phyloP scores from a whole-genome alignment of 2,329 filamentous ascomycete species.

The Madurella mycetomatis region DNA sequence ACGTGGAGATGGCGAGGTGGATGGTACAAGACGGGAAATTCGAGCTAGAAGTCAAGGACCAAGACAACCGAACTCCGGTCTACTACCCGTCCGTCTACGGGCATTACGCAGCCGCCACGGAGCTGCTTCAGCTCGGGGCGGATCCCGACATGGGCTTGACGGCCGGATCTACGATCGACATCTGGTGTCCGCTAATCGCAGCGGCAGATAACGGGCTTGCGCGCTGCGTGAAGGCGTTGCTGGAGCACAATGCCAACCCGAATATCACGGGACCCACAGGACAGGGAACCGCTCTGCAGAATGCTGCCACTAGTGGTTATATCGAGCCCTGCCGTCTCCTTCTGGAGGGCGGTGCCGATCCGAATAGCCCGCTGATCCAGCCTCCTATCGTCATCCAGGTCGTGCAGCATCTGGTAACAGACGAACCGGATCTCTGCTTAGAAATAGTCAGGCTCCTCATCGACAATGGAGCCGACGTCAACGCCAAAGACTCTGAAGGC shows the following conservation, averaged over 20 bases:
- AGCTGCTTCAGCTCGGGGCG: background rate
- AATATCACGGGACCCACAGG: background rate
- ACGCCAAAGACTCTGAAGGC: background rate
- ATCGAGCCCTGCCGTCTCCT: background rate
- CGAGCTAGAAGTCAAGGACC: background rate
- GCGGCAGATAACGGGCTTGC: background rate
- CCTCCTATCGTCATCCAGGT: constrained; percentile 1
- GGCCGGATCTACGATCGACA: background rate
- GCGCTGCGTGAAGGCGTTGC: constrained; percentile 1
- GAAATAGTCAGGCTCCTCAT: background rate
- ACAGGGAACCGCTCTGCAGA: background rate
- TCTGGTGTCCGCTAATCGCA: background rate
- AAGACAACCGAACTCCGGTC: background rate
- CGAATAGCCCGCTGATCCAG: constrained; percentile 5
- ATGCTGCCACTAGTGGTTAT: constrained; percentile 3
- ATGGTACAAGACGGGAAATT: constrained; percentile 5
- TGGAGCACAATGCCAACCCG: background rate
- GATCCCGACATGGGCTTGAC: constrained; percentile 5
- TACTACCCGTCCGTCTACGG: constrained; percentile 1
- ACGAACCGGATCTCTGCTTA: background rate
- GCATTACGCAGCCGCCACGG: background rate
- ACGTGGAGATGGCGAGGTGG: background rate
- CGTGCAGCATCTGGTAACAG: background rate
- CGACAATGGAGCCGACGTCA: background rate
- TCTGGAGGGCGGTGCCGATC: constrained; percentile 4